phyloP scores from a whole-genome alignment of 2,329 filamentous ascomycete genomes.

The Talaromyces albobiverticillius region DNA sequence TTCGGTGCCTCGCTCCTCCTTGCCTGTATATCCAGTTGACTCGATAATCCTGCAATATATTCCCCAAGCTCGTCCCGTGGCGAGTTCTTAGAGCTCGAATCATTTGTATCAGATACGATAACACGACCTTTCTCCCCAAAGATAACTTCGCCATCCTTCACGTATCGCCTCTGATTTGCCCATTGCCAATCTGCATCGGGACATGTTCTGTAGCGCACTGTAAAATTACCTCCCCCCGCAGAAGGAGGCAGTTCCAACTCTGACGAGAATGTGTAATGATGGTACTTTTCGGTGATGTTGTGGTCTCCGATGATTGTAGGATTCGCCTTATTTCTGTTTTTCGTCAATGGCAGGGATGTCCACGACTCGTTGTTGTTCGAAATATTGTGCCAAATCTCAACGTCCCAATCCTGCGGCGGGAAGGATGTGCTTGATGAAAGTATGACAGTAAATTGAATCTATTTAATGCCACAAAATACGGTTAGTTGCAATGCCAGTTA shows the following conservation, averaged over 20 bases:
- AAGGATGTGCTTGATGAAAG: slow-evolving; percentile 62
- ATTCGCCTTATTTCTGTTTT: slow-evolving; percentile 24
- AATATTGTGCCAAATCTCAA: slow-evolving; percentile 72
- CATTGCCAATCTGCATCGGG: slow-evolving; percentile 41
- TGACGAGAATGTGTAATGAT: slow-evolving; percentile 34
- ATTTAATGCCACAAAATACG: too few relatives aligned
- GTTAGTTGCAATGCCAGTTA: background rate
- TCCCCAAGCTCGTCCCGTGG: slow-evolving; percentile 23
- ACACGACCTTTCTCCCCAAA: slow-evolving; percentile 28
- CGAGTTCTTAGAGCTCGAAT: slow-evolving; percentile 7
- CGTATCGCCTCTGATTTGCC: slow-evolving; percentile 40
- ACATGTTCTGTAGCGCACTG: slow-evolving; percentile 41
- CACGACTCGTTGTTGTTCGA: slow-evolving; percentile 54
- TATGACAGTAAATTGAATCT: slow-evolving; percentile 64
- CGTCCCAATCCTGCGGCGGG: slow-evolving; percentile 63
- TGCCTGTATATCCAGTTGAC: slow-evolving; percentile 31
- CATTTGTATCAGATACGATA: background rate
- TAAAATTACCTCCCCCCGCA: slow-evolving; percentile 37
- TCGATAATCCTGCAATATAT: slow-evolving; percentile 35
- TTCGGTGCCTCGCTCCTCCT: slow-evolving; percentile 41
- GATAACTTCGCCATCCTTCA: slow-evolving; percentile 42
- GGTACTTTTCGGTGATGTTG: slow-evolving; percentile 21
- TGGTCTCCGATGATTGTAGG: slow-evolving; percentile 26
- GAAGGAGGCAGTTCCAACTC: slow-evolving; percentile 27
- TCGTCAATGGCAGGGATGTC: slow-evolving; percentile 56